These are phyloP conservation scores for Phytophthora sp. DNA, from an alignment of 352 stramenopile genomes.

Conservation along the genomic window DNA sequence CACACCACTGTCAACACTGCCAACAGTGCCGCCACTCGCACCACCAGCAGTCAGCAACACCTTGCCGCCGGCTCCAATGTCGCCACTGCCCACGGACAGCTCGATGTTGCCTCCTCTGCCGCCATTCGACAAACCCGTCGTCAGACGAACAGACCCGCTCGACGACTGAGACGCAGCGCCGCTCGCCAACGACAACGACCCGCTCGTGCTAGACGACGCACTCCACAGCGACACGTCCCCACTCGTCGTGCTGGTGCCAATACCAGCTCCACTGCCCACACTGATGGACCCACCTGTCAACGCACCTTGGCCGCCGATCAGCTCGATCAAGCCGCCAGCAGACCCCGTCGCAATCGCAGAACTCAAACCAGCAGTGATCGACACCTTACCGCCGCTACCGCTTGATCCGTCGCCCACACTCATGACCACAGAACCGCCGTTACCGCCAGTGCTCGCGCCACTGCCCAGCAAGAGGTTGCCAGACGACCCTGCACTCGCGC, in stretches of 20 bases:
- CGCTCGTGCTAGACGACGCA: constrained; percentile 2
- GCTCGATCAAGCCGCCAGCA: constrained; percentile 3
- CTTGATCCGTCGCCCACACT: constrained; percentile 3
- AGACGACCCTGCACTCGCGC: no score
- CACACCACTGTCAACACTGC: constrained; percentile 14
- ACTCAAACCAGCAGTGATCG: constrained; percentile 17
- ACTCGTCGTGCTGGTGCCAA: background rate
- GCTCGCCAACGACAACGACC: constrained; percentile 9
- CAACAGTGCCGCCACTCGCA: constrained; percentile 1
- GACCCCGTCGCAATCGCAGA: background rate
- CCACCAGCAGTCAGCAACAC: constrained; percentile 3
- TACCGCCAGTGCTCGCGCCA: no score
- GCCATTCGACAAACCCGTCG: background rate
- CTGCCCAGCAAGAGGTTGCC: no score
- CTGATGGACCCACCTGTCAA: background rate
- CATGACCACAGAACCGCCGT: no score
- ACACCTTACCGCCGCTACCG: constrained; percentile 21
- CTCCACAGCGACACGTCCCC: background rate
- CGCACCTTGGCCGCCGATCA: background rate
- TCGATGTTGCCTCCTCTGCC: constrained; percentile 3
- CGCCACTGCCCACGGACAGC: constrained; percentile 2
- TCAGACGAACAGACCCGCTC: constrained; percentile 23
- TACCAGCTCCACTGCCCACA: background rate
- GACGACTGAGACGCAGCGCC: constrained; percentile 13
- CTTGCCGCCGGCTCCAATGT: constrained; percentile 3